Evolutionary conservation across 805 yeast genomes (phyloP), one percentile per base, ranked within the genome.

Genomic region (Saturnispora saitoi): DNA sequence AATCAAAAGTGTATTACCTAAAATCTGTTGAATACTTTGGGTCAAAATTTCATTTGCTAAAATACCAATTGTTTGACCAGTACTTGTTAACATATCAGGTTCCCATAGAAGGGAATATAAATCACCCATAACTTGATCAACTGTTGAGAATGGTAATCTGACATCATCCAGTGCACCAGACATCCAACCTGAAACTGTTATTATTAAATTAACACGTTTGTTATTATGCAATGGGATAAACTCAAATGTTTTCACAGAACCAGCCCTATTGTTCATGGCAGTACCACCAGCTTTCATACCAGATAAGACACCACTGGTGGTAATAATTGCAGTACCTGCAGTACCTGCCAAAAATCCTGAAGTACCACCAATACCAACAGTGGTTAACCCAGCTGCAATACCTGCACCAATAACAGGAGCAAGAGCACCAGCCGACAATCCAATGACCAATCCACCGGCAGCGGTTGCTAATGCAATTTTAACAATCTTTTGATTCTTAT

Each of bases 341-440:
- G 91, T 86, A 45, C 99, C 98, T 0, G 97, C 97, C 30, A 93
- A 70, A 56, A 93, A 93, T 1, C 95, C 87, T 14, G 88, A 67
- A 0, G 98, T 88, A n/a, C 99, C 98, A 1, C 86, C 73, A 20
- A 95, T 85, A 30, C 99, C 99, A 20, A 91, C 79, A 0, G 99
- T 93, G 1, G 97, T 83, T 37, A 93, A 71, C 14, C 98, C 99
- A 3, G 98, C 98, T 2, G 98, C 99, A 28, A 93, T 61, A 59
- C 99, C 99, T 1, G 98, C 98, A 45, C 98, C 98, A 59, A 93
- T 95, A 2, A 95, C 95, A 0, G 99, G 99, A 0, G 99, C 99
- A 41, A 93, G 69, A 40, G 93, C 66, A 6, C 99, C 99, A 8
- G 96, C 98, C 51, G 96, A 87, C 17, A 93, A 70, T 2, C 99